These are phyloP conservation scores for Aspergillus ruber DNA, from an alignment of 2,329 filamentous ascomycete genomes.

Conservation along the genomic window DNA sequence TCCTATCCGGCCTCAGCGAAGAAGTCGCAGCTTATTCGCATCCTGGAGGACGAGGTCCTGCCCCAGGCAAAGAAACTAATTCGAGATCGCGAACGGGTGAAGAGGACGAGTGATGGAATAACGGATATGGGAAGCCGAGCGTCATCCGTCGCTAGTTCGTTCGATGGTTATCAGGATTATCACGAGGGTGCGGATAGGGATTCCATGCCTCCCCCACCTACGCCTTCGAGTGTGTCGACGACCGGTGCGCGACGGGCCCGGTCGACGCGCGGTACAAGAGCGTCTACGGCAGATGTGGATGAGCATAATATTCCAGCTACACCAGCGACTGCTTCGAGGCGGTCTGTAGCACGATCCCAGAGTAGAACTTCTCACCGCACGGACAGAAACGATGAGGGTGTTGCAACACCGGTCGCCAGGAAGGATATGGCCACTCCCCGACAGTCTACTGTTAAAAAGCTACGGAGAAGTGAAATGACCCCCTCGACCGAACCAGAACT, in stretches of 20 bases:
- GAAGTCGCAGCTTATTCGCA: conserved; percentile 77
- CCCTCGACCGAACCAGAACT: conserved; percentile 30
- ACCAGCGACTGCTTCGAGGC: conserved; percentile 22
- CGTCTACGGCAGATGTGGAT: conserved; percentile 33
- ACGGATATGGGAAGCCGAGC: conserved; percentile 62
- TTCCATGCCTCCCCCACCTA: conserved; percentile 44
- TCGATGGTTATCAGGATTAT: conserved; percentile 55
- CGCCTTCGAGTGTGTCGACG: conserved; percentile 44
- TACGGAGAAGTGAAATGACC: conserved; percentile 43
- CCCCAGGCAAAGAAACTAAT: conserved; percentile 74
- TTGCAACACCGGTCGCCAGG: conserved; percentile 32
- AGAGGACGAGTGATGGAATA: conserved; percentile 83
- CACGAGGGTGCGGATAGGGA: conserved; percentile 28
- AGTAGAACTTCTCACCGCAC: conserved; percentile 24
- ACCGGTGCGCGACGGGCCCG: conserved; percentile 48
- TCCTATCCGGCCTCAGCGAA: conserved; percentile 83
- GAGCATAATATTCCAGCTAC: conserved; percentile 22
- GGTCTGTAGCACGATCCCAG: conserved; percentile 30
- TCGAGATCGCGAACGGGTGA: conserved; percentile 66
- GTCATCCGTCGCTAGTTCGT: conserved; percentile 53
- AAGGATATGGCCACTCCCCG: conserved; percentile 24
- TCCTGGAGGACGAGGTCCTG: conserved; percentile 72
- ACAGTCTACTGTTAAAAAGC: conserved; percentile 45
- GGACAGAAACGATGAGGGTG: conserved; percentile 26
- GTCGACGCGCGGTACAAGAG: conserved; percentile 47